These are phyloP conservation scores for Cladophialophora chaetospira DNA, from an alignment of 2,329 filamentous ascomycete genomes.

Conservation along the genomic window DNA sequence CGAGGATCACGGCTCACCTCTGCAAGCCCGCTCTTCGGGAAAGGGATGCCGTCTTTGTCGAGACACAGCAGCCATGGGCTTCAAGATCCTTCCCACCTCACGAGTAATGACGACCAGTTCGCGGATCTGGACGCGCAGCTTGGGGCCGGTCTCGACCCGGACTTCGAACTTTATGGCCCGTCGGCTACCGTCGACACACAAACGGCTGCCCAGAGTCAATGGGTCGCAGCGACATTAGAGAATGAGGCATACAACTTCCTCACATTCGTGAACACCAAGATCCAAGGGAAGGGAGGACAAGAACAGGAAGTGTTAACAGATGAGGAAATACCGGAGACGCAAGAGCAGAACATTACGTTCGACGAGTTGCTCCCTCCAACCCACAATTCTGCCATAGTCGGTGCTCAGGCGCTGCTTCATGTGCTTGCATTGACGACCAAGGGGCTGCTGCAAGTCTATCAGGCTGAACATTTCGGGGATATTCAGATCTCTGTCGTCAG, in stretches of 20 bases:
- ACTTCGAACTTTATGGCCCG: constrained; percentile 50
- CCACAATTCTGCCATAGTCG: constrained; percentile 60
- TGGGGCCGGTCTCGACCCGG: constrained; percentile 32
- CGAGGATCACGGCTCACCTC: constrained; percentile 57
- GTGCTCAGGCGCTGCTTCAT: constrained; percentile 75
- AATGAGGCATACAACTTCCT: constrained; percentile 65
- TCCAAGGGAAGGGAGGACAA: constrained; percentile 39
- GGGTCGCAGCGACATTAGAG: constrained; percentile 55
- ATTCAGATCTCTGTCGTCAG: constrained; percentile 27
- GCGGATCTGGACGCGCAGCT: constrained; percentile 40
- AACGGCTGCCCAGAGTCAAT: constrained; percentile 49
- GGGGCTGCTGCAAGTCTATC: constrained; percentile 62
- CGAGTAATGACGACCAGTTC: constrained; percentile 31
- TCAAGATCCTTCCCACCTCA: constrained; percentile 14
- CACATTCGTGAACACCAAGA: constrained; percentile 56
- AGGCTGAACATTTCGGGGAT: constrained; percentile 50
- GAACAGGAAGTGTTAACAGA: constrained; percentile 9
- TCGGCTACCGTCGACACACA: constrained; percentile 53
- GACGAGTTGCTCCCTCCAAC: constrained; percentile 66
- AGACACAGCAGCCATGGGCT: constrained; percentile 31
- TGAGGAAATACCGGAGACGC: constrained; percentile 16
- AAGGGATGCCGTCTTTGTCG: constrained; percentile 30
- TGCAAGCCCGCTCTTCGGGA: constrained; percentile 59
- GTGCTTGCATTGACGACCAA: constrained; percentile 71
- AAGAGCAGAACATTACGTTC: constrained; percentile 52